Evolutionary conservation across 352 stramenopile species (phyloP), one percentile per base, ranked within the genome.

Genomic region (Peronosclerospora sorghi): DNA sequence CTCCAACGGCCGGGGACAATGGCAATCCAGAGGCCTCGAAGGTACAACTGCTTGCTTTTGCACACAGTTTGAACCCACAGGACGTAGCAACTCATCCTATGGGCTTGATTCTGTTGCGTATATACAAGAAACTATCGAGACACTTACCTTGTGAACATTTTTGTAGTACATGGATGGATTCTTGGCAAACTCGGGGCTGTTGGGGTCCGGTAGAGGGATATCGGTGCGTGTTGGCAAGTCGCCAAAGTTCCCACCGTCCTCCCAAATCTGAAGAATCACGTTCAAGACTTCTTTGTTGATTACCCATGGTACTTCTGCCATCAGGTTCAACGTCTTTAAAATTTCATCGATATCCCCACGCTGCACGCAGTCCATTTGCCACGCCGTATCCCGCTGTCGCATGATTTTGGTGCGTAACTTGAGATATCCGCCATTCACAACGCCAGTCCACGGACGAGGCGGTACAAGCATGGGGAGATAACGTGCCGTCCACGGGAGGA

Each of bases 381-480:
- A 86, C 20, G 68, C 70, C 20, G 68, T 78, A 37, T 86, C 73
- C 24, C 79, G 74, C 45, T 87, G 71, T 15, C 94, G 80, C 84
- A 98, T 96, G 41, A 98, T 82, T 48, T 94, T 86, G 15, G 83
- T 88, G 40, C 93, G 79, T 13, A 97, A 66, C 42, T 75, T 88
- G 30, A 96, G 59, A 58, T 98, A 99, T 7, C 91, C 94, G 12
- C 96, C 96, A 42, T 94, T 79, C 37, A 84, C 73, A 5, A 94
- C 62, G 35, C 58, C 66, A 6, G 73, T 77, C 96, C 96, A 99
- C 19, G 76, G 68, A 43, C 75, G 82, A 10, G 96, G 96, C 14
- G 94, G 90, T 8, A 98, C 84, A 30, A 98, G 71, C 96, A 98
- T 99, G 14, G 96, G 95, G 45, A 96, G 70, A 52, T 96, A 95